Conservation (phyloP, 371 early-diverging fungal genomes). For the Rozella allomycis region DNA sequence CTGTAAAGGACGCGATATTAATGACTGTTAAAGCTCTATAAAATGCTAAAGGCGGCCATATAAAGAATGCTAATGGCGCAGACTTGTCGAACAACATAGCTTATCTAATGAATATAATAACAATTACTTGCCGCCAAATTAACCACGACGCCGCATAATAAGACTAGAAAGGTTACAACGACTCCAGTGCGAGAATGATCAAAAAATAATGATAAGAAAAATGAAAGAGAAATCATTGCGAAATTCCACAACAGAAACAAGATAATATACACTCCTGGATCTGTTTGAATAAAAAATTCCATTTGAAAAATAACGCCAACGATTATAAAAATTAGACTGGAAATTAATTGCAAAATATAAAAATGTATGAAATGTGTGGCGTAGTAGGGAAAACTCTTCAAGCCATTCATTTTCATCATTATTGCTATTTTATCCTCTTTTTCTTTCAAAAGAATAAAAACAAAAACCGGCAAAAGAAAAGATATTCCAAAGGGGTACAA, state of each 20-base stretch:
- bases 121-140: constrained; percentile 22
- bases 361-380: constrained; percentile 39
- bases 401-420: constrained; percentile 55
- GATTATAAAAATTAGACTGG: constrained; percentile 28
- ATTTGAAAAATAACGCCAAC: constrained; percentile 25
- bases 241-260: constrained; percentile 43
- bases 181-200: constrained; percentile 24
- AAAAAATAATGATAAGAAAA: constrained; percentile 38
- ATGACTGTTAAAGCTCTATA: constrained; percentile 18
- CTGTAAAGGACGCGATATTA: constrained; percentile 14
- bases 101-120: too few species aligned
- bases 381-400: constrained; percentile 34
- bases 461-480: constrained; percentile 48
- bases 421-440: constrained; percentile 41
- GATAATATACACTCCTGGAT: constrained; percentile 22
- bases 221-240: constrained; percentile 34
- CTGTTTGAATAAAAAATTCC: constrained; percentile 35
- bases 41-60: too few species aligned
- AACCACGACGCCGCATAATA: constrained; percentile 34
- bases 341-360: constrained; percentile 30
- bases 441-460: constrained; percentile 37
- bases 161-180: constrained; percentile 28
- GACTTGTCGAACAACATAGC: constrained; percentile 10
- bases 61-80: constrained; percentile 22
- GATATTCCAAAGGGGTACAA: constrained; percentile 47